A percentile compares a stretch with the other conserved stretches of the same genome.
phyloP scores from a whole-genome alignment of 352 stramenopile species.

The Globisporangium iwayamae region DNA sequence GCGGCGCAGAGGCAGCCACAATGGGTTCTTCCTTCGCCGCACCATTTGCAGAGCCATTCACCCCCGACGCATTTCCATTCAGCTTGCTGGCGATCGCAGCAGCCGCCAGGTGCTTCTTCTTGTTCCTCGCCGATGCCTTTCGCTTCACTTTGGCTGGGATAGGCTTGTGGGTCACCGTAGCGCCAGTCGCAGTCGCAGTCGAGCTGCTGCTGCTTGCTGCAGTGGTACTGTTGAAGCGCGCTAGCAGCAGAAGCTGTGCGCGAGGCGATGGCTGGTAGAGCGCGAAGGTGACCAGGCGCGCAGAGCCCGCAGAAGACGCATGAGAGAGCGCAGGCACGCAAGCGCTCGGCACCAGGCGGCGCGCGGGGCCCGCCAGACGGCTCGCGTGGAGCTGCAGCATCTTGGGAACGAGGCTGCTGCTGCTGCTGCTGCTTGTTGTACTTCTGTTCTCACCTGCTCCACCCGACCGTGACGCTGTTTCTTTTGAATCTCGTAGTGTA shows the following conservation, averaged over 20 bases:
- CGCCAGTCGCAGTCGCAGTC: not conserved
- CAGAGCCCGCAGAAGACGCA: not conserved
- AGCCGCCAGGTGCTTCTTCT: slow-evolving; percentile 16
- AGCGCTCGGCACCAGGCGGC: slow-evolving; percentile 1
- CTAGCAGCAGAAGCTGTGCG: slow-evolving; percentile 1
- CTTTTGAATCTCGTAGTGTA: not conserved
- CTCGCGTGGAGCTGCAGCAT: slow-evolving; percentile 19
- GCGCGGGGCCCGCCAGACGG: slow-evolving; percentile 12
- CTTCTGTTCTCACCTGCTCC: slow-evolving; percentile 5
- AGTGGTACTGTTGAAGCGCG: slow-evolving; percentile 15
- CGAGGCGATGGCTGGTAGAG: slow-evolving; percentile 5
- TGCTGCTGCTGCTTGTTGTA: not conserved
- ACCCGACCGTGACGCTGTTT: slow-evolving; percentile 5
- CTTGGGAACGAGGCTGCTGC: not conserved
- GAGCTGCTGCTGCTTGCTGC: not conserved
- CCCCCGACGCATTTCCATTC: slow-evolving; percentile 3
- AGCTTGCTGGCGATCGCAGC: slow-evolving; percentile 21
- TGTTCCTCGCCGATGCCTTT: slow-evolving; percentile 13
- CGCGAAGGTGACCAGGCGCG: not conserved
- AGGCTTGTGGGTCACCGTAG: slow-evolving; percentile 16
- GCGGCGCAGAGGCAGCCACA: not conserved
- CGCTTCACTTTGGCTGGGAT: slow-evolving; percentile 23
- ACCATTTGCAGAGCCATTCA: slow-evolving; percentile 8
- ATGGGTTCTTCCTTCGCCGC: not conserved
- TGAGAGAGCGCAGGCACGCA: not conserved